Conservation (phyloP, 345 rosid species). For the Stellera chamaejasme region DNA sequence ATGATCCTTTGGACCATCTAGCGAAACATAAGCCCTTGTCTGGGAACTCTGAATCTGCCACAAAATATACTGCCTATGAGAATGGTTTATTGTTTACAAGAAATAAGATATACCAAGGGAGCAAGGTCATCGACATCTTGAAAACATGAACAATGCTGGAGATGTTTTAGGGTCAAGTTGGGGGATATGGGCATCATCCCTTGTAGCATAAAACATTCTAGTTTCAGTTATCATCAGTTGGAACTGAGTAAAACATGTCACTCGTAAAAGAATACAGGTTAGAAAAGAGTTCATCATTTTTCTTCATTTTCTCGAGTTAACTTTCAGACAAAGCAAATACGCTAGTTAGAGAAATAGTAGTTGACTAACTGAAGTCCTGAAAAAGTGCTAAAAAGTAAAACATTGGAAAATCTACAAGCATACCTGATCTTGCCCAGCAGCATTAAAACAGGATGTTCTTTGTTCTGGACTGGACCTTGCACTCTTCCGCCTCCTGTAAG, state of each 20-base stretch:
- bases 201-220: not conserved
- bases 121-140: not conserved
- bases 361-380: not conserved
- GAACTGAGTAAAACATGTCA: not conserved
- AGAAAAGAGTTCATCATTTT: not conserved
- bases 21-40: constrained; percentile 9
- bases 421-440: constrained; percentile 39
- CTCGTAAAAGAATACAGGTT: not conserved
- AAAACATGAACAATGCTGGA: constrained; percentile 3
- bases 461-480: constrained; percentile 28
- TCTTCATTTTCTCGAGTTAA: not conserved
- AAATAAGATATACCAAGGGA: constrained; percentile 16
- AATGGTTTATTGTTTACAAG: constrained; percentile 16
- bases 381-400: constrained; percentile 6
- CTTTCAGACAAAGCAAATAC: not conserved
- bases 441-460: constrained; percentile 25
- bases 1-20: constrained; percentile 17
- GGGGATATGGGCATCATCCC: not conserved
- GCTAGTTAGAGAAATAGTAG: not conserved
- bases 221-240: not conserved
- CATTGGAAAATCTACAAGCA: not conserved
- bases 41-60: constrained; percentile 12
- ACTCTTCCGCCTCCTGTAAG: constrained; percentile 71
- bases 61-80: constrained; percentile 9
- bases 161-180: not conserved